phyloP scores from a whole-genome alignment of 208 protist genomes.

The Trypanosoma avium region DNA sequence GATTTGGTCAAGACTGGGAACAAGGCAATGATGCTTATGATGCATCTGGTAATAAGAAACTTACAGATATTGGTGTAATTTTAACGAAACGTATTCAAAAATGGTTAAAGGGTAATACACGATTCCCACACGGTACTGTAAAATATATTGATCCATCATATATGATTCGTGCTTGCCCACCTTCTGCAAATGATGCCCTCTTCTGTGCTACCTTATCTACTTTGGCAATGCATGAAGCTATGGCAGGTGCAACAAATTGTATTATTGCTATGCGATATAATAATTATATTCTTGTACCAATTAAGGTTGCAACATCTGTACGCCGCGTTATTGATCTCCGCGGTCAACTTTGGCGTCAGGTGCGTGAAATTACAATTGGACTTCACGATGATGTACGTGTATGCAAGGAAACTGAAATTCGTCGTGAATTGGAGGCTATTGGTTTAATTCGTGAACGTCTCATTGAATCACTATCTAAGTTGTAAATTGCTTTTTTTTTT shows the following conservation, averaged over 20 bases:
- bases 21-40: conserved; percentile 67
- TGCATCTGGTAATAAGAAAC: conserved; percentile 92
- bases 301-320: conserved; percentile 84
- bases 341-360: conserved; percentile 85
- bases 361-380: conserved; percentile 87
- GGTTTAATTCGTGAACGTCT: conserved; percentile 62
- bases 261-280: conserved; percentile 90
- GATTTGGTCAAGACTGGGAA: conserved; percentile 90
- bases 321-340: conserved; percentile 79
- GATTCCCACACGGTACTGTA: conserved; percentile 72
- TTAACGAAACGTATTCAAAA: conserved; percentile 85
- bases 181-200: conserved; percentile 87
- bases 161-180: conserved; percentile 93
- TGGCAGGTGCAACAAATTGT: conserved; percentile 85
- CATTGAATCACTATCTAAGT: conserved; percentile 57
- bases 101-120: conserved; percentile 70
- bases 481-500: too few relatives aligned
- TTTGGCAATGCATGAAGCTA: conserved; percentile 90
- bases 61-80: conserved; percentile 90
- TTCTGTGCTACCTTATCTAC: conserved; percentile 86
- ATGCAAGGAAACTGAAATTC: conserved; percentile 60
- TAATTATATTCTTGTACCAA: conserved; percentile 90
- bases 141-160: conserved; percentile 98
- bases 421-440: conserved; percentile 75
- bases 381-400: conserved; percentile 62